Conservation (phyloP, 441 rosid genomes). For the Populus hybrid region DNA sequence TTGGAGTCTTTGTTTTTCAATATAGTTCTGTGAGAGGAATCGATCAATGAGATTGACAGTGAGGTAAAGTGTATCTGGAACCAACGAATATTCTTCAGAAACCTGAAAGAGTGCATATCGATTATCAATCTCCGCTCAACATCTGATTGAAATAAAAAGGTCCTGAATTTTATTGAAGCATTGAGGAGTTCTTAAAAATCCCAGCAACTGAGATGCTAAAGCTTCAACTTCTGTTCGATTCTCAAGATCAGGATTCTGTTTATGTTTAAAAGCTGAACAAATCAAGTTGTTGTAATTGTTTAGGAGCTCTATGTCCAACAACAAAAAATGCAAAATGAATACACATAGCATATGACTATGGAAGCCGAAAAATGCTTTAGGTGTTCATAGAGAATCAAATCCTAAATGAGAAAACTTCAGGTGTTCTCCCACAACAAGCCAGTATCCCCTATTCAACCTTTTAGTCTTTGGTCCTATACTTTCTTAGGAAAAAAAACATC, state of each 20-base stretch:
- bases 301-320: neutral
- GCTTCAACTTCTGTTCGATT: neutral
- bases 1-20: conserved; percentile 86
- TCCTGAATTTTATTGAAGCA: neutral
- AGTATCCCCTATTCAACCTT: neutral
- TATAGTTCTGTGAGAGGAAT: conserved; percentile 61
- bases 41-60: conserved; percentile 89
- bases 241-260: neutral
- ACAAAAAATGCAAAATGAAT: neutral
- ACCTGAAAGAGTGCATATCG: conserved; percentile 51
- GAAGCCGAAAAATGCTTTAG: neutral
- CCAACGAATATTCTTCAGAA: conserved; percentile 84
- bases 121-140: conserved; percentile 17
- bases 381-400: neutral
- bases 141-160: conserved; percentile 1
- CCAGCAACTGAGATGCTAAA: neutral
- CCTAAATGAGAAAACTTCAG: neutral
- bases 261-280: neutral
- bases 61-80: conserved; percentile 95
- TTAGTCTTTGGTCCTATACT: neutral
- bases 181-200: neutral
- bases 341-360: neutral
- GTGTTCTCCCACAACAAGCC: neutral
- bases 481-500: neutral
- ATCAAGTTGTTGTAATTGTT: neutral